Base-by-base conservation (phyloP, 495 filamentous ascomycete genomes). In the Amorphotheca resinae region DNA sequence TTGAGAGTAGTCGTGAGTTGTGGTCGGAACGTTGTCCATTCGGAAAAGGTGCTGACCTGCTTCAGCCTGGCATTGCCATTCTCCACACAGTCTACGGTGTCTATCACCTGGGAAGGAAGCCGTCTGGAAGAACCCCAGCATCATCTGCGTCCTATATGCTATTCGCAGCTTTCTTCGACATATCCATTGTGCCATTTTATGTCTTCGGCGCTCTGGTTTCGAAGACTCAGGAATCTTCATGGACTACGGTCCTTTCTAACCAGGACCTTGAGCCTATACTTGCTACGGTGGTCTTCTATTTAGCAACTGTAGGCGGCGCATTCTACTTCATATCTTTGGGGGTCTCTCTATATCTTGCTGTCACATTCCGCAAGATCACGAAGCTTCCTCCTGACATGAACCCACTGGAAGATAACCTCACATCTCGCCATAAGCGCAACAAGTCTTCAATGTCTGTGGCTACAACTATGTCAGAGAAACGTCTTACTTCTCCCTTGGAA, bases 311-410 rank as follows among this genome's bases (percentile, higher is more conserved):
- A 22, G 72, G 76, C 22, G 79, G 65, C 28, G 76, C 70, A 5
- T 52, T 93, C 9, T 87, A 93, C 55, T 60, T 78, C 1, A 41
- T 88, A 7, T 84, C 83, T 2, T 58, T 88, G 3, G 62, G 61
- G 8, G 64, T 93, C 21, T 82, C 80, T 1, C 56, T 82, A 16
- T 93, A 76, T 51, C 67, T 94, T 5, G 73, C 72, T 1, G 52
- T 84, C 38, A 71, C 82, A 47, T 93, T 93, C 76, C 75, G 77
- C 8, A 76, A 84, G 50, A 94, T 95, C 50, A 64, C 77, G 18
- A 65, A 66, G 11, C 69, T 95, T 42, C 87, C 87, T 1, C 87
- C 87, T 0, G 87, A 95, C 51, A 83, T 93, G 80, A 95, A 94
- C 50, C 87, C 87, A 6, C 63, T 95, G 6, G 87, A 94, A 53